A percentile compares a stretch with the other conserved stretches of the same genome.
These are phyloP conservation scores for Penicillium sp. DNA, from an alignment of 2,329 filamentous ascomycete genomes.

Conservation along the genomic window DNA sequence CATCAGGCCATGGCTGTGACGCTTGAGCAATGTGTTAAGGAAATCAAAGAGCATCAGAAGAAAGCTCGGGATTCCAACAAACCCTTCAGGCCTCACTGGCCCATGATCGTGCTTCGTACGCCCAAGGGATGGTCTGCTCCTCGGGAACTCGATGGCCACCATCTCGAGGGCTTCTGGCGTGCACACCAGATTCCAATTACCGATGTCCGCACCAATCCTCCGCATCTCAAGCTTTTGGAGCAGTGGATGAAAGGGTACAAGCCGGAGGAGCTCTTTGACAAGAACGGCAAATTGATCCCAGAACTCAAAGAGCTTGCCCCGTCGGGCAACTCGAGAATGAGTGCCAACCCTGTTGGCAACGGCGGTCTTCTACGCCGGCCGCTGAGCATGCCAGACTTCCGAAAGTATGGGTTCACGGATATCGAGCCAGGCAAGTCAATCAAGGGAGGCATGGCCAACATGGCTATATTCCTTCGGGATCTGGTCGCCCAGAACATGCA, in stretches of 20 bases:
- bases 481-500: constrained; percentile 64
- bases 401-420: constrained; percentile 64
- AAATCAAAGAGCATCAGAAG: constrained; percentile 70
- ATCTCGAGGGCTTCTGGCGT: constrained; percentile 75
- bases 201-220: constrained; percentile 65
- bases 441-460: constrained; percentile 68
- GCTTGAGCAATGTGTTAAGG: constrained; percentile 68
- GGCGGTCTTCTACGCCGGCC: constrained; percentile 69
- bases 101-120: constrained; percentile 74
- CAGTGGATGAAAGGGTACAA: constrained; percentile 77
- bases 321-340: constrained; percentile 68
- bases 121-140: constrained; percentile 82
- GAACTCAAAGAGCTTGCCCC: constrained; percentile 68
- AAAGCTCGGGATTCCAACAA: constrained; percentile 70
- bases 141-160: constrained; percentile 69
- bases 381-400: constrained; percentile 70
- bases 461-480: constrained; percentile 67
- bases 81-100: constrained; percentile 71
- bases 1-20: constrained; percentile 81
- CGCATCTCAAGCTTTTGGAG: constrained; percentile 69
- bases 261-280: constrained; percentile 69
- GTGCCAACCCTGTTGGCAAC: constrained; percentile 74
- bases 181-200: constrained; percentile 77
- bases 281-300: constrained; percentile 62
- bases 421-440: constrained; percentile 60